Base-by-base conservation (phyloP, 106 monocot species). In the Phalaenopsis equestris region DNA sequence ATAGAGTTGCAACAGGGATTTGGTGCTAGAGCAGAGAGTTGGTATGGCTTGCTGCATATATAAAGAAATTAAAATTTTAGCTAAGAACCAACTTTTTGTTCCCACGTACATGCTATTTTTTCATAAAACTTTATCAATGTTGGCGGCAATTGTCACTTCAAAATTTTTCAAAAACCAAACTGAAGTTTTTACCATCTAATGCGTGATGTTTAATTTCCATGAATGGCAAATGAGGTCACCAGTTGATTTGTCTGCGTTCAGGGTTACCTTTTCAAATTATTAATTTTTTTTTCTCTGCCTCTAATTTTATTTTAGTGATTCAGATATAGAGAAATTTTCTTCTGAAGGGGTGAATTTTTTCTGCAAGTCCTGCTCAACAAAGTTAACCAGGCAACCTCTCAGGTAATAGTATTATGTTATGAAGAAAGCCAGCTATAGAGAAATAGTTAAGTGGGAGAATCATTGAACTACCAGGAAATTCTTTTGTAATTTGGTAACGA, bases 351-450 rank as follows among this genome's bases (percentile, higher is more conserved):
- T 93, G 17, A 76, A 91, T 85, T 87, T 96, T 39, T 93, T 88
- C 82, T 96, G 96, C 84, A 96, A 90, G 56, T 57, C 82, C 21
- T 96, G 96, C 82, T 90, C 88, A 41, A 81, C 90, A 75, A 91
- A 79, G 77, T 68, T 96, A 84, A 96, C 91, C 68, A 93, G 82
- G 73, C 81, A 83, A 75, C 88, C 90, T 80, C 79, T 93, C 79
- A 93, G 96, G 96, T 96, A 82, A 61, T 78, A 16, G 21, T 58
- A 68, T 37, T 11, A n/a, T 79, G n/a, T 14, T 11, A 9, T 52
- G 36, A 56, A 56, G 48, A 55, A 15, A 77, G 41, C 15, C 42
- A 42, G 39, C 18, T 3, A 74, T 43, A n/a, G 12, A 6, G n/a
- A 74, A 74, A 45, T n/a, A 74, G 15, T 70, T 70, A 14, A 15